Base-by-base conservation (phyloP, 75 land plant genomes). In the Cunninghamia lanceolata region DNA sequence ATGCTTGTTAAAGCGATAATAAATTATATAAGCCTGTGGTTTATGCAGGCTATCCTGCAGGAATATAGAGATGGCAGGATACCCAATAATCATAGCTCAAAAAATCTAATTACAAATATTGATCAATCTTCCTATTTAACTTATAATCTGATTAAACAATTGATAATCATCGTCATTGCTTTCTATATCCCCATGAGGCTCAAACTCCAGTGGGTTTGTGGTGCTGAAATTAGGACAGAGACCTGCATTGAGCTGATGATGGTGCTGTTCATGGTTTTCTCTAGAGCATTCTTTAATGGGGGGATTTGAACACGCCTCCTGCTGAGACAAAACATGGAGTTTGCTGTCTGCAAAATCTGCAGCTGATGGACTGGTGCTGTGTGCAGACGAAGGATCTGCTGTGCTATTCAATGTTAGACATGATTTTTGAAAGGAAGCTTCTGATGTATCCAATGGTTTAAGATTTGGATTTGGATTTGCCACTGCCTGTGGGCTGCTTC, bases 321-420 rank as follows among this genome's bases (percentile, higher is more conserved):
- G 47, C 82, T 80, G 82, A 45, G 30, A 40, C 32, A n/a, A 38
- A 21, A 28, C 80, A 77, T 77, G 80, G 30, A n/a, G 47, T 25
- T 80, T 80, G 82, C 82, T 80, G 82, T 80, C 82, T n/a, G 82
- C 82, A 43, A 80, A 80, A 43, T 80, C 82, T 28, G 82, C 47
- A 40, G 45, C 80, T 38, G 80, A 77, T 77, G 80, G 80, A 39
- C 80, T 77, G 43, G 16, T 77, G 46, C 82, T 80, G 82, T 45
- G 82, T 19, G 43, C 80, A 80, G 75, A 73, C 15, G 75, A 73
- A 73, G 75, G 75, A 34, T 73, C 75, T 73, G 75, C n/a, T 73
- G 82, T 80, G 82, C 82, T 80, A 40, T 80, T 80, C 28, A 80
- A 40, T 80, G 82, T 80, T 45, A 80, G 82, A 45, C 82, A 80